Base-by-base conservation (phyloP, 805 yeast genomes). In the Komagataella pastoris region DNA sequence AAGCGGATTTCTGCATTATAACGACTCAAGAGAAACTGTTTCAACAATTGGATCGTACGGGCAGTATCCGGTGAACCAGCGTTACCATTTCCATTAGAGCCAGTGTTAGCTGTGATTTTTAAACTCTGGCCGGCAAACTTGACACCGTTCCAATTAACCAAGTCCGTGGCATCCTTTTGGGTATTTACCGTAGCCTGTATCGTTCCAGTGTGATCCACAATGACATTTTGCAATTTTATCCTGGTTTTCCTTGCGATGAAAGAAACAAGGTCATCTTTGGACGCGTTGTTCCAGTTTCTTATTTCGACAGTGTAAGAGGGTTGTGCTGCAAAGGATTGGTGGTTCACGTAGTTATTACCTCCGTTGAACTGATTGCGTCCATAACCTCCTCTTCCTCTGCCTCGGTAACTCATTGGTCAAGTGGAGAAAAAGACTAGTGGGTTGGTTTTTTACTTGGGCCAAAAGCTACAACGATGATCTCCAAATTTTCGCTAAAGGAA, bases 241-340 rank as follows among this genome's bases (percentile, higher is more conserved):
- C 75, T 71, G 14, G 86, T 69, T 60, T 85, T 87, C 56, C 95
- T 74, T 49, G 81, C 76, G 14, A 89, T 65, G 64, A 89, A 90
- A 44, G 73, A 70, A 7, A 85, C 71, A 53, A 88, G 71, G 54
- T 88, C 95, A 17, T 75, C 80, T 54, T 74, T 72, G 1, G 84
- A 64, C 1, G 89, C 95, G 54, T 88, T 86, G 54, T 84, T 81
- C 97, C 97, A 89, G 47, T 89, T 88, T 44, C 73, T 68, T 8
- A 88, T 73, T 56, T 85, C 88, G 8, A 88, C 74, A 50, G 53
- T 17, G 50, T 47, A 18, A 56, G 51, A 52, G 53, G 50, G 53
- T 57, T 57, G 40, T 61, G 55, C 7, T 55, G 51, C 17, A 55
- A 51, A 44, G 52, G 54, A 21, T 49, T 69, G 72, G 50, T 64